Evolutionary conservation across 1,284 basidiomycete species (phyloP).

Genomic region (Boletus mariae): DNA sequence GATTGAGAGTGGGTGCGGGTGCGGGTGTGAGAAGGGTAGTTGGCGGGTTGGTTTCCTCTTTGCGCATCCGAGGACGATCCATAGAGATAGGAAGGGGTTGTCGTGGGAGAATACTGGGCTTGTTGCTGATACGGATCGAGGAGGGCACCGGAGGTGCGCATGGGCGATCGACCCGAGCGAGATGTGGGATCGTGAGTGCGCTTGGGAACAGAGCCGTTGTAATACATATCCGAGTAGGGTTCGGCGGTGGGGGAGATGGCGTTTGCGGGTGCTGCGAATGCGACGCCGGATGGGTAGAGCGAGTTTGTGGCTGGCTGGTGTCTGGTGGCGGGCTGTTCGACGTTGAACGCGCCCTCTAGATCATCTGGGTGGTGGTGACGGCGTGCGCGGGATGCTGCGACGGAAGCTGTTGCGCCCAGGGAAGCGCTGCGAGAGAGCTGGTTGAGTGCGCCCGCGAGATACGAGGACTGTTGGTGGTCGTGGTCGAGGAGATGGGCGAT

Average conservation of each 20-base stretch:
- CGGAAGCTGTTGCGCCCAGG: conserved; percentile 47
- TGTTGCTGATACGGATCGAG: conserved; percentile 70
- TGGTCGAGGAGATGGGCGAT: conserved; percentile 63
- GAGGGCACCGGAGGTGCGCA: conserved; percentile 50
- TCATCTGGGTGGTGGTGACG: conserved; percentile 65
- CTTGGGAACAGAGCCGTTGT: conserved; percentile 51
- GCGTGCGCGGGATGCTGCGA: conserved; percentile 42
- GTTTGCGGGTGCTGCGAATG: conserved; percentile 40
- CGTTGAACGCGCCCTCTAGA: conserved; percentile 63
- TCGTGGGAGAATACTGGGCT: conserved; percentile 59
- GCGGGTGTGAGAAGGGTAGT: conserved; percentile 58
- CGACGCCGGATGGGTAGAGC: conserved; percentile 58
- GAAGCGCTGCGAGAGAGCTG: conserved; percentile 65
- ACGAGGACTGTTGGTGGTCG: conserved; percentile 50
- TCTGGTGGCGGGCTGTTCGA: conserved; percentile 43
- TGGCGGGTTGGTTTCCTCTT: conserved; percentile 35
- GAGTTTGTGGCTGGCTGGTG: conserved; percentile 38
- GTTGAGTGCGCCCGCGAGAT: conserved; percentile 47
- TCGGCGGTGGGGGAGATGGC: conserved; percentile 40
- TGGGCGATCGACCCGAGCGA: conserved; percentile 56
- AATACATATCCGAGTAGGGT: conserved; percentile 64
- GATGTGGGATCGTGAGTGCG: conserved; percentile 51
- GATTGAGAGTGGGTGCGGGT: conserved; percentile 47
- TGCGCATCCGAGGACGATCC: conserved; percentile 45
- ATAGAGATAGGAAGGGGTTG: conserved; percentile 50